These are phyloP conservation scores for Hypholoma fasciculare DNA, from an alignment of 768 basidiomycete genomes.

Conservation along the genomic window DNA sequence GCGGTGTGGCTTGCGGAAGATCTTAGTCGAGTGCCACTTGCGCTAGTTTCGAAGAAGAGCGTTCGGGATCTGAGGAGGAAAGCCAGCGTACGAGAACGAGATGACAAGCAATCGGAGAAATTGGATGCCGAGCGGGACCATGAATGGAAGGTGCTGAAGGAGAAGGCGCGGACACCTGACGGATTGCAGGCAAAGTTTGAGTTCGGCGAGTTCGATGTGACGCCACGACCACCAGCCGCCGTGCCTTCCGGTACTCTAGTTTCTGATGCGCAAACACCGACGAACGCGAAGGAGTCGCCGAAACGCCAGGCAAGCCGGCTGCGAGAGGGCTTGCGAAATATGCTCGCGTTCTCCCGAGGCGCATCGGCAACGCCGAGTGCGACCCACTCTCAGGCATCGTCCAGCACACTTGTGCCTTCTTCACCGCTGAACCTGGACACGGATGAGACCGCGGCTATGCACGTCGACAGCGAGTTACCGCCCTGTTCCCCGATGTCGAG, in stretches of 20 bases:
- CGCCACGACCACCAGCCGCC: neutral
- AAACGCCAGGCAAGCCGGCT: constrained; percentile 13
- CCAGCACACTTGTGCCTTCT: neutral
- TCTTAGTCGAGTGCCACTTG: constrained; percentile 44
- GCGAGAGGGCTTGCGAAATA: constrained; percentile 22
- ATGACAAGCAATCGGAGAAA: neutral
- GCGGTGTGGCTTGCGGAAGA: constrained; percentile 74
- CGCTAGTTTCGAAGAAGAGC: constrained; percentile 39
- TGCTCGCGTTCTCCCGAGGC: constrained; percentile 20
- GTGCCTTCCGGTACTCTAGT: neutral
- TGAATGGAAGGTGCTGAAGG: constrained; percentile 1
- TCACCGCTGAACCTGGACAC: neutral
- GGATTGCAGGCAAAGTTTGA: neutral
- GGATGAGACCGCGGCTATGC: neutral
- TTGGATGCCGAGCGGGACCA: constrained; percentile 5
- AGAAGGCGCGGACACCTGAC: neutral
- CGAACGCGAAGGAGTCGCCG: neutral
- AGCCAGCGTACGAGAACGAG: constrained; percentile 21
- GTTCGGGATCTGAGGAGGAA: constrained; percentile 37
- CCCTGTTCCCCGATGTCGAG: neutral
- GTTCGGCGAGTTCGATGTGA: neutral
- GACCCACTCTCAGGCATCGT: too few species aligned
- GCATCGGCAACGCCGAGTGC: too few species aligned
- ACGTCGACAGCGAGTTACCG: neutral
- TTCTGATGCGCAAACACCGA: neutral